These are phyloP conservation scores for Epichloe bromicola DNA, from an alignment of 2,329 filamentous ascomycete genomes.

Conservation along the genomic window DNA sequence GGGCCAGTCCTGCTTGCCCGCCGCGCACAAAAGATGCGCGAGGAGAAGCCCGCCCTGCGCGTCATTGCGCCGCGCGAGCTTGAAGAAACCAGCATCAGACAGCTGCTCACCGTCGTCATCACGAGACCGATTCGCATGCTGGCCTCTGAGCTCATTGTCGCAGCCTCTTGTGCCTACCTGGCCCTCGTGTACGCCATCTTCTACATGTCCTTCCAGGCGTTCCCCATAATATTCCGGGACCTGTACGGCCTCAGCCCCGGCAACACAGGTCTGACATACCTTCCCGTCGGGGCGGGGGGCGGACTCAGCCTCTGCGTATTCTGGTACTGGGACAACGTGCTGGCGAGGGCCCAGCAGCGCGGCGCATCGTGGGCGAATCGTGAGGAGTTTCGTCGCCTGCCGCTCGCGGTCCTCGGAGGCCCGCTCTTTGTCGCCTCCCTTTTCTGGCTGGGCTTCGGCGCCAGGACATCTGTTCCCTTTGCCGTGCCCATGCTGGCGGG, in stretches of 20 bases:
- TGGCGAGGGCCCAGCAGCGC: constrained; percentile 36
- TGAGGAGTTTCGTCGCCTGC: constrained; percentile 57
- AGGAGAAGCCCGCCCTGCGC: constrained; percentile 34
- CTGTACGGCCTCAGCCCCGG: constrained; percentile 52
- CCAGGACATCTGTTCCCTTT: constrained; percentile 34
- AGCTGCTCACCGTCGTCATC: constrained; percentile 53
- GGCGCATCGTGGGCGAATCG: constrained; percentile 43
- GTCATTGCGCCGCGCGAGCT: constrained; percentile 51
- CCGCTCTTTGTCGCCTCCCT: constrained; percentile 46
- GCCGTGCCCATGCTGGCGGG: constrained; percentile 46
- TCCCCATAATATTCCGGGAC: constrained; percentile 53
- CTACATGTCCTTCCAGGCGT: constrained; percentile 67
- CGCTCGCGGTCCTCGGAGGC: constrained; percentile 59
- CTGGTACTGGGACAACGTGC: constrained; percentile 50
- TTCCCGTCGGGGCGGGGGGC: constrained; percentile 55
- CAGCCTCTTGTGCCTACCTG: constrained; percentile 56
- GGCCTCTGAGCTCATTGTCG: constrained; percentile 57
- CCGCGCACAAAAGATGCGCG: constrained; percentile 44
- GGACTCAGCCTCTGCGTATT: constrained; percentile 45
- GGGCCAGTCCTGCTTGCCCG: constrained; percentile 44
- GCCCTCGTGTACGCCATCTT: constrained; percentile 55
- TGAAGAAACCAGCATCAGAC: constrained; percentile 41
- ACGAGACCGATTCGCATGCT: constrained; percentile 63
- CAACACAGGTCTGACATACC: constrained; percentile 52
- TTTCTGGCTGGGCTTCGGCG: constrained; percentile 53